Conservation (phyloP, 805 yeast species). For the Kuraishia ogatae region DNA sequence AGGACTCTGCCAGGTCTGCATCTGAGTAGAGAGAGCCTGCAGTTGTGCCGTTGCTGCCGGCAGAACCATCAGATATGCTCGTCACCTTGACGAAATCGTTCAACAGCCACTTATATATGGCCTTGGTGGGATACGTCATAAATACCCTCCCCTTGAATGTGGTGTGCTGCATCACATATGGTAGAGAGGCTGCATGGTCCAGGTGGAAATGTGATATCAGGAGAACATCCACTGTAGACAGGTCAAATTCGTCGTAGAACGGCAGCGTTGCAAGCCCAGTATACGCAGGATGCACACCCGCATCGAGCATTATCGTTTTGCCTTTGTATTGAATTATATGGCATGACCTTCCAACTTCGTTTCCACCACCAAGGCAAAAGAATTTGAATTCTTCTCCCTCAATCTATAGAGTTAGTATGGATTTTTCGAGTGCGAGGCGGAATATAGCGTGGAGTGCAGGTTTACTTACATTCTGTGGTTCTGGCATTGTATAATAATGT, state of each 20-base stretch:
- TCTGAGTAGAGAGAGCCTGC: conserved; percentile 62
- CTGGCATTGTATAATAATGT: no score
- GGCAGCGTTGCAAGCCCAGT: conserved; percentile 88
- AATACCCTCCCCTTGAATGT: conserved; percentile 91
- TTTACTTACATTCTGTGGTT: no score
- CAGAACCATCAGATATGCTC: conserved; percentile 39
- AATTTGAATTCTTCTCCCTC: conserved; percentile 38
- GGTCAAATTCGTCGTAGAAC: conserved; percentile 90
- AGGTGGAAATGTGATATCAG: conserved; percentile 92
- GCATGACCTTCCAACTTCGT: conserved; percentile 95
- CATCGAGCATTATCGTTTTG: conserved; percentile 93
- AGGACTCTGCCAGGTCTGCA: conserved; percentile 80
- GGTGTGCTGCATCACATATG: conserved; percentile 97
- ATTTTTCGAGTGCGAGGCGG: no score
- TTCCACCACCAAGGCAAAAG: conserved; percentile 94
- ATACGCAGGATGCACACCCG: conserved; percentile 96
- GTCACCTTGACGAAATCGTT: conserved; percentile 94
- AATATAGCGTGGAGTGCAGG: no score
- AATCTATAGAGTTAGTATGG: neutral
- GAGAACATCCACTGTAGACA: conserved; percentile 77
- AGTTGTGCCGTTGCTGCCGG: conserved; percentile 21
- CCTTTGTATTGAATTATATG: conserved; percentile 89
- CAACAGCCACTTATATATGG: conserved; percentile 91
- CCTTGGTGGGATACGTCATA: conserved; percentile 99
- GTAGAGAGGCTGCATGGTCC: conserved; percentile 97